Evolutionary conservation across 1,139 yeast species (phyloP).

Genomic region (Blastobotrys niveus): DNA sequence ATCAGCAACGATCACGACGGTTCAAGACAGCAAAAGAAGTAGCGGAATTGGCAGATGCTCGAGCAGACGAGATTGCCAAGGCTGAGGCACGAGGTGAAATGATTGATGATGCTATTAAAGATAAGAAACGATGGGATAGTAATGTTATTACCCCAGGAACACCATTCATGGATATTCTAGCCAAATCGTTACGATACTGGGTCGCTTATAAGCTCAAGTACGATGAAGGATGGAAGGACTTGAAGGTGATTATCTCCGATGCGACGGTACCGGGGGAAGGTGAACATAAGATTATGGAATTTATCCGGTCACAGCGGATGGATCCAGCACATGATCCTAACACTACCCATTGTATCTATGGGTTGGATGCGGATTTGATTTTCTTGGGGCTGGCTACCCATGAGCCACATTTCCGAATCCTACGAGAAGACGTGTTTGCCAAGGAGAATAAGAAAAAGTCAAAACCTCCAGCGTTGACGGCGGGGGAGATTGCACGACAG

Average conservation of each 20-base stretch:
- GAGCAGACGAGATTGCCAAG: slow-evolving; percentile 50
- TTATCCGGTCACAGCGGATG: slow-evolving; percentile 73
- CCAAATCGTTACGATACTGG: slow-evolving; percentile 79
- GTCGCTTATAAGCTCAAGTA: slow-evolving; percentile 84
- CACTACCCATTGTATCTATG: slow-evolving; percentile 91
- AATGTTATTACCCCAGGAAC: slow-evolving; percentile 99
- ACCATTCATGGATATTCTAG: slow-evolving; percentile 90
- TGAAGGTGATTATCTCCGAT: slow-evolving; percentile 81
- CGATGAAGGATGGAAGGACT: slow-evolving; percentile 86
- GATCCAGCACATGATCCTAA: slow-evolving; percentile 75
- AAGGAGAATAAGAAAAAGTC: slow-evolving; percentile 49
- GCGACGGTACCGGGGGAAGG: slow-evolving; percentile 99
- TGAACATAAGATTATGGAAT: slow-evolving; percentile 97
- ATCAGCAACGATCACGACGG: slow-evolving; percentile 94
- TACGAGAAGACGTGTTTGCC: slow-evolving; percentile 95
- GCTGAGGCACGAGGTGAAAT: slow-evolving; percentile 44
- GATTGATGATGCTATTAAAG: slow-evolving; percentile 39
- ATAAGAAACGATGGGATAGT: slow-evolving; percentile 69
- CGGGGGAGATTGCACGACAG: slow-evolving; percentile 35
- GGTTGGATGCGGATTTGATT: slow-evolving; percentile 95
- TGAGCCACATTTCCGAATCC: slow-evolving; percentile 90
- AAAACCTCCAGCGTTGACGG: slow-evolving; percentile 21
- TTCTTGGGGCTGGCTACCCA: slow-evolving; percentile 96
- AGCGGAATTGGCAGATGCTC: slow-evolving; percentile 39
- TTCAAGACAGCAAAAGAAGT: slow-evolving; percentile 95